Evolutionary conservation across 108 stramenopile genomes (phyloP).

Genomic region (Cyclotella cryptica): DNA sequence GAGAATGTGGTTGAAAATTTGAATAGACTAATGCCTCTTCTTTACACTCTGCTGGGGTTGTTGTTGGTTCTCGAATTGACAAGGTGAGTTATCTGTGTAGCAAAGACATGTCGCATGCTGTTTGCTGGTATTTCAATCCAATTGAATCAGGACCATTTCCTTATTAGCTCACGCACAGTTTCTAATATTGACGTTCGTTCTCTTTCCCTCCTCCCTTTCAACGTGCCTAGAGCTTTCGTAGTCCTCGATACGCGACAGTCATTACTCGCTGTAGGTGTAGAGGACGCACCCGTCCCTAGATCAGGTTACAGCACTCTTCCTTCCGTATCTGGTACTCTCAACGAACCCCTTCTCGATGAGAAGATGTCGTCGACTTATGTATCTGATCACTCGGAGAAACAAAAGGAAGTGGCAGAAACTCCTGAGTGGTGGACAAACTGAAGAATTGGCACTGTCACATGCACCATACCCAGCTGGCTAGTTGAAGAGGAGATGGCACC

Average conservation of each 20-base stretch:
- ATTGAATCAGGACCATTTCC: too few relatives aligned
- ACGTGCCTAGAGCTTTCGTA: conserved; percentile 8
- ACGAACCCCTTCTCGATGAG: conserved; percentile 20
- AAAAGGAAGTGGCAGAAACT: conserved; percentile 22
- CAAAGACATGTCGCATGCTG: too few relatives aligned
- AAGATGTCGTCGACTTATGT: conserved; percentile 4
- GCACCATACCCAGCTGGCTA: too few relatives aligned
- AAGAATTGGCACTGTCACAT: too few relatives aligned
- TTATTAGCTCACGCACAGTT: too few relatives aligned
- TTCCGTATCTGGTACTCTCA: conserved; percentile 4
- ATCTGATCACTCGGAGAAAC: neutral
- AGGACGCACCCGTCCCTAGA: conserved; percentile 5
- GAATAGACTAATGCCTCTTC: conserved; percentile 19
- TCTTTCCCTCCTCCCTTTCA: neutral
- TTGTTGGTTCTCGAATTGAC: conserved; percentile 12
- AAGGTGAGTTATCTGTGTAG: conserved; percentile 25
- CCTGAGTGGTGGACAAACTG: conserved; percentile 9
- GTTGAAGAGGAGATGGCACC: neutral
- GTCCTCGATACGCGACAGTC: conserved; percentile 17
- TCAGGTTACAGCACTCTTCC: conserved; percentile 2
- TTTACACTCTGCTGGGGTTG: conserved; percentile 23
- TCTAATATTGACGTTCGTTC: too few relatives aligned
- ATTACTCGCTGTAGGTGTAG: neutral
- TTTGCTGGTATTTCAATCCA: too few relatives aligned
- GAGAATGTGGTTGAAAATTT: conserved; percentile 35